Evolutionary conservation across 176 grass and related monocot genomes (phyloP), one percentile per base, ranked within the genome.

Genomic region (Pontederia paniculata): DNA sequence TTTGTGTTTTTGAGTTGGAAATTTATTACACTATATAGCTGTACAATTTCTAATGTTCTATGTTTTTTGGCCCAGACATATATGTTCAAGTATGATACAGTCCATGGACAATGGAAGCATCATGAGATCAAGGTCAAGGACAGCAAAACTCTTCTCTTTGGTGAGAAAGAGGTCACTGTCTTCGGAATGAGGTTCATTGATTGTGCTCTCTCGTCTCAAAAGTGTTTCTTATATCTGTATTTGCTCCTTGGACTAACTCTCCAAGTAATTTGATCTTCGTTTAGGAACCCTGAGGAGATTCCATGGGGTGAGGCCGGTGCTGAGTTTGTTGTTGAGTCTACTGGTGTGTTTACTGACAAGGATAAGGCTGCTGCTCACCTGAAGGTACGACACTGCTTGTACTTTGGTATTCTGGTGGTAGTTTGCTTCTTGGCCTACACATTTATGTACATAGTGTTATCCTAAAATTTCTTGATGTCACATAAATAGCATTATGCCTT

Each of bases 11-110:
- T 0, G 7, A 37, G 7, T 37, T 37, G 7, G 28, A 37, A n/a
- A 37, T 37, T 37, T 37, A 37, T 37, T 37, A 37, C 7, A 37
- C 28, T 6, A 37, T 37, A 37, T 43, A 25, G 21, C 63, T 50
- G 20, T 8, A 50, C 22, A 20, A 9, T 41, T 25, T 3, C 21
- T 8, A 45, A 2, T 53, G 41, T 16, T 18, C 7, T 17, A 37
- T 73, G 45, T 63, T 45, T n/a, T 63, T 6, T 52, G 52, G 20
- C 53, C 19, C 44, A 77, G 74, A 83, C 80, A 12, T 83, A 83
- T 74, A 83, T 83, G 80, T 83, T 83, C 56, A 83, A 83, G 56
- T 83, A 83, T 44, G 80, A 83, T 19, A 74, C 80, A 8, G 74
- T 83, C 6, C 80, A 83, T 10, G 80, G 80, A 12, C 50, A 77